Evolutionary conservation across 352 stramenopile species (phyloP).

Genomic region (Globisporangium viniferum): DNA sequence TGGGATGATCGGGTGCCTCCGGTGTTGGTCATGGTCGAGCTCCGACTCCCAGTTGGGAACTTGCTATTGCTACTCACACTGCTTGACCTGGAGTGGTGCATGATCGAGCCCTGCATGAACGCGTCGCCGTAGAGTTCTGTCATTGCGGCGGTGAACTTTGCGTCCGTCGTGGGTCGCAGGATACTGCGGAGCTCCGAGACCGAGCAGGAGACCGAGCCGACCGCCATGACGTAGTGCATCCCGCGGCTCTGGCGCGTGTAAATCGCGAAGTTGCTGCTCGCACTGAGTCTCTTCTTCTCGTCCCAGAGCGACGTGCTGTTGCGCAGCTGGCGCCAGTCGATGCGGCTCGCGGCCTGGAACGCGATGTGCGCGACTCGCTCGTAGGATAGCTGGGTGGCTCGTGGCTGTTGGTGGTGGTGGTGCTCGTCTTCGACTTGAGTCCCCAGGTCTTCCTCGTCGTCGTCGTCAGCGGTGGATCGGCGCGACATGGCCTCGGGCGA

Average conservation of each 20-base stretch:
- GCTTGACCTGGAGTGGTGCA: slow-evolving; percentile 5
- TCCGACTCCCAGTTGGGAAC: not conserved
- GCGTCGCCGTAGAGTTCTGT: slow-evolving; percentile 17
- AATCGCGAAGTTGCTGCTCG: slow-evolving; percentile 15
- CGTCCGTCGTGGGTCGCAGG: slow-evolving; percentile 12
- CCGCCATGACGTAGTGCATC: slow-evolving; percentile 20
- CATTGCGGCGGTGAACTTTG: slow-evolving; percentile 15
- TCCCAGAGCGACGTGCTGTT: slow-evolving; percentile 21
- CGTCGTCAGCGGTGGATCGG: slow-evolving; percentile 14
- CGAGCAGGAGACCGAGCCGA: slow-evolving; percentile 18
- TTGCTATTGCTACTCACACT: not conserved
- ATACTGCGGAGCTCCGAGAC: slow-evolving; percentile 17
- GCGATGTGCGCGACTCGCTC: slow-evolving; percentile 13
- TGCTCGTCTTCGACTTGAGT: not conserved
- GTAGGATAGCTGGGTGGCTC: slow-evolving; percentile 11
- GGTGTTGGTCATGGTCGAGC: not conserved
- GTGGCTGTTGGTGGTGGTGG: not conserved
- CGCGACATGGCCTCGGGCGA: slow-evolving; percentile 11
- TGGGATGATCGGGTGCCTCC: not conserved
- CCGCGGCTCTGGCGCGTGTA: slow-evolving; percentile 21
- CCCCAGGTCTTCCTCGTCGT: not conserved
- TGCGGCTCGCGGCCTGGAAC: slow-evolving; percentile 6
- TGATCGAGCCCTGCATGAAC: slow-evolving; percentile 20
- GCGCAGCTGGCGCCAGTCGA: slow-evolving; percentile 20
- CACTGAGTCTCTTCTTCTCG: slow-evolving; percentile 13